Conservation (phyloP, 805 yeast species). For the Myxozyma neglecta region DNA sequence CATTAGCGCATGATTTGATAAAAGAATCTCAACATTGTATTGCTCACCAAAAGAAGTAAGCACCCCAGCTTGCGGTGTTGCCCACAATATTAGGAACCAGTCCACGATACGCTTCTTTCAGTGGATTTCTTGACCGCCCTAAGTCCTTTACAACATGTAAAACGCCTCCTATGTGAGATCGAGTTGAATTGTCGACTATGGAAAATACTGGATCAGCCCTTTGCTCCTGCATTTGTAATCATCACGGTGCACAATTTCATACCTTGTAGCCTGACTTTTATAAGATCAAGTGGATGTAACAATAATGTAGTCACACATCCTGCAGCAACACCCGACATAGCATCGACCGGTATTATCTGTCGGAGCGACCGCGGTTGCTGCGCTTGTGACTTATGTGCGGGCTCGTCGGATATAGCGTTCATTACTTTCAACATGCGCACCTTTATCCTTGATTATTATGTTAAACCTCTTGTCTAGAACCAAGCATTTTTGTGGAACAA, state of each 20-base stretch:
- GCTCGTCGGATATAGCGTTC: background rate
- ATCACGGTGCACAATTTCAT: background rate
- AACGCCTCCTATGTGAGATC: constrained; percentile 14
- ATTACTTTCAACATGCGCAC: background rate
- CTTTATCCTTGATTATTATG: too few relatives aligned
- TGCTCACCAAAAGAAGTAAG: constrained; percentile 78
- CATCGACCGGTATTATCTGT: constrained; percentile 43
- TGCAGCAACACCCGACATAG: constrained; percentile 72
- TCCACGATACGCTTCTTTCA: constrained; percentile 63
- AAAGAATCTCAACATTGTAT: constrained; percentile 24
- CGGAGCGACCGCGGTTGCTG: background rate
- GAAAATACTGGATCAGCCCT: background rate
- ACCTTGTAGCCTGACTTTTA: constrained; percentile 77
- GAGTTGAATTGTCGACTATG: constrained; percentile 13
- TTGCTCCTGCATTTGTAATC: background rate
- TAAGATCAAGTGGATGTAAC: constrained; percentile 86
- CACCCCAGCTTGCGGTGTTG: constrained; percentile 83
- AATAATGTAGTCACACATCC: constrained; percentile 77
- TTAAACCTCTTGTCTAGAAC: too few relatives aligned
- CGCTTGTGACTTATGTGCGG: background rate
- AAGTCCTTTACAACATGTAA: constrained; percentile 11
- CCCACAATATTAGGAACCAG: constrained; percentile 78
- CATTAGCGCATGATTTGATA: background rate
- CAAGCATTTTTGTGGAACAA: too few relatives aligned
- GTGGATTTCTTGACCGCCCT: constrained; percentile 11